Base-by-base conservation (phyloP, 805 yeast genomes). In the Ogataea polymorpha region DNA sequence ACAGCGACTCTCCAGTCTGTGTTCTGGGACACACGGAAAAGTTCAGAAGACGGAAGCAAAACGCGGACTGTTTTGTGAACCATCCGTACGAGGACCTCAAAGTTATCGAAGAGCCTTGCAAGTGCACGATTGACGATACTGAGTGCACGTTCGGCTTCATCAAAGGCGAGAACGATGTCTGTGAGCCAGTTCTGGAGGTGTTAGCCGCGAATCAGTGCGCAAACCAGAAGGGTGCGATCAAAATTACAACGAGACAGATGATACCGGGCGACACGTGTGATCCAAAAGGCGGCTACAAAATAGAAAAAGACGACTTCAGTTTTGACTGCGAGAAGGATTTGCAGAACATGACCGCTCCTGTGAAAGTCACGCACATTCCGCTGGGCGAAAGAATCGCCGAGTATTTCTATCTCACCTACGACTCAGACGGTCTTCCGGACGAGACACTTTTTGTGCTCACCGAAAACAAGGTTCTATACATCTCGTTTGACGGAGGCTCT, bases 401-500 rank as follows among this genome's bases (percentile, higher is more conserved):
- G 44, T 86, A 82, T 53, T 63, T 73, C 37, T 86, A 86, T 51
- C 66, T 86, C 42, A 82, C 80, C 35, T 75, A 74, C 42, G 72
- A 76, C 37, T 58, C 65, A 17, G 62, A 61, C 3, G 24, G 35
- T 2, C 43, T 63, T 36, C 70, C 68, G 18, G 86, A 80, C 47
- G 90, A 85, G 55, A 76, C 89, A 0, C 58, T 91, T 6, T 56
- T 91, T 12, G 63, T 86, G 6, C 65, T 77, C 35, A 82, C 91
- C 0, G 58, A 64, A 18, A 66, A 70, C 10, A 68, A 74, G 33
- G 65, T 67, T 5, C 73, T 80, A 2, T 82, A 67, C 51, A 72
- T 86, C 6, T 85, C 96, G 0, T 82, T 75, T 51, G 80, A 88
- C 58, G 85, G 85, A 29, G 91, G 91, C 11, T 54, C 62, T 3